Base-by-base conservation (phyloP, 192 early-diverging fungal species). In the Pilaira anomala region DNA sequence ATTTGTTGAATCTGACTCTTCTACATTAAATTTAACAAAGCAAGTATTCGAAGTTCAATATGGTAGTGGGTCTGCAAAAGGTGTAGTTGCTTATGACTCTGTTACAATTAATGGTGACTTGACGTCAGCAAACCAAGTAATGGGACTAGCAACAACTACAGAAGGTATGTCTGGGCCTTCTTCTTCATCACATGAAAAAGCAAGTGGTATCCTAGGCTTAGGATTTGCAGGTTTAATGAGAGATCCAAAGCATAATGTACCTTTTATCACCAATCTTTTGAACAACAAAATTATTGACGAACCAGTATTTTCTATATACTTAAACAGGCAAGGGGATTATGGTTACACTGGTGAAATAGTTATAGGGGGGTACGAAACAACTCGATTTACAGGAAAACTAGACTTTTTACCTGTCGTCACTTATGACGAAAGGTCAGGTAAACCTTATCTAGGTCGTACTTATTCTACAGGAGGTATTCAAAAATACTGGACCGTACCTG, bases 351-450 rank as follows among this genome's bases (percentile, higher is more conserved):
- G 81, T 3, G 74, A 78, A 55, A 72, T 85, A 21, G 71, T 57
- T 9, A 68, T 85, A 59, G 80, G 78, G 55, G 81, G 80, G 13
- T 56, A 74, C 50, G 81, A 83, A 51, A 40, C 55, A 4, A 40
- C 46, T 22, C 73, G 77, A 42, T 79, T 65, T 44, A 71, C 71
- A 7, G 83, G 81, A 2, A 18, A 25, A n/a, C 36, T 83, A 33
- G 75, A 45, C 33, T 83, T 78, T 64, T 25, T 76, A 14, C 67
- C 67, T 21, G 60, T 69, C 7, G 52, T 69, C n/a, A 48, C 4
- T 9, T 69, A 63, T 25, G 36, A 62, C 33, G 14, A 26, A 5
- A 18, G 1, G 16, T 24, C 42, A 16, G 11, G 33, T 2, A 33
- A 18, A 0, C 21, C 56, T 24, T 11, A 36, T 40, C 33, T 58